Evolutionary conservation across 331 rosid genomes (phyloP), one percentile per base, ranked within the genome.

Genomic region (Arachis monticola): DNA sequence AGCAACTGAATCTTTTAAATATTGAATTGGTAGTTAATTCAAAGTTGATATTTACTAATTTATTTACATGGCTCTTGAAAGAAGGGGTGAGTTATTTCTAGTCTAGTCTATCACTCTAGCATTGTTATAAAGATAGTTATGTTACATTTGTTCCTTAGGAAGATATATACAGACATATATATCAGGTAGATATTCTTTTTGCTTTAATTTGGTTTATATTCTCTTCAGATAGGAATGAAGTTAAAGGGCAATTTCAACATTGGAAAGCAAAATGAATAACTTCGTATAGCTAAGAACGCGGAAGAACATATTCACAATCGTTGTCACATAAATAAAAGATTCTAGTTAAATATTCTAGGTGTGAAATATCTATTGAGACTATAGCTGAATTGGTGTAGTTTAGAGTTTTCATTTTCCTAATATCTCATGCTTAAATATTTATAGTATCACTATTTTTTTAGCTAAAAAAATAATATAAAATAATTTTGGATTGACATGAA

Each of bases 321-420:
- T 71, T 56, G 57, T 78, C 67, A 40, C 73, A 63, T 8, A 57
- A 5, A 47, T 12, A 60, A 80, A 83, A 78, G 80, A 58, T 75
- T 46, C 42, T 35, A 77, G 72, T 27, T 27, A 27, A 27, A 27
- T 27, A 27, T 0, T 27, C 30, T 27, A 27, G 30, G 30, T 27
- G 30, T 27, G 30, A 27, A 27, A 27, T 27, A 27, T 27, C 30
- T 27, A 27, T 27, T 27, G 30, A 27, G 1, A 27, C 30, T 27
- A 27, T 27, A 27, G 30, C 30, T 1, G 30, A 27, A 27, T 27
- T 27, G 30, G 30, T 27, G 30, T 27, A 27, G 30, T 27, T 27
- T 0, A 27, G 30, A 27, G 30, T 27, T 27, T 27, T 27, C 30
- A 27, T 27, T 27, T 27, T 27, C 30, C 30, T 27, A 27, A 27